Evolutionary conservation across 2,329 filamentous ascomycete species (phyloP).

Genomic region (Talaromyces verruculosus): DNA sequence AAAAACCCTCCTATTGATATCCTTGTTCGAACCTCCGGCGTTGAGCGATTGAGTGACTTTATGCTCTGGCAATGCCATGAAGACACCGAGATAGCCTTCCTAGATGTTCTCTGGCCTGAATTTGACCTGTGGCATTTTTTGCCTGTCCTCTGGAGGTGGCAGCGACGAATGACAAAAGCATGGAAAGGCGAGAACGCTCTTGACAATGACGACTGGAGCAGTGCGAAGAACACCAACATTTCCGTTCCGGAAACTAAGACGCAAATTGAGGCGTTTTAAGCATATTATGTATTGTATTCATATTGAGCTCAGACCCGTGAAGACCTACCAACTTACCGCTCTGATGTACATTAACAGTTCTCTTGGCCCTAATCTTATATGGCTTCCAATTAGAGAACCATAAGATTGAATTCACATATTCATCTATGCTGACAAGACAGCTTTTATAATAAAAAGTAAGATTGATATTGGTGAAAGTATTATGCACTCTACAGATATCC

Average conservation of each 20-base stretch:
- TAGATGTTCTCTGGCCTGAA: slow-evolving; percentile 91
- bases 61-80: slow-evolving; percentile 99
- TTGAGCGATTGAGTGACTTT: slow-evolving; percentile 90
- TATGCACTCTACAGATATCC: neutral
- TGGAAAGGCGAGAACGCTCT: slow-evolving; percentile 63
- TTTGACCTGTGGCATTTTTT: slow-evolving; percentile 93
- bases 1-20: slow-evolving; percentile 85
- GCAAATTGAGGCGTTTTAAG: slow-evolving; percentile 15
- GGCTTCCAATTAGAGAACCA: neutral
- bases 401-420: neutral
- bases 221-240: slow-evolving; percentile 26
- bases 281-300: neutral
- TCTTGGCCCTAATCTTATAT: neutral
- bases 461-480: neutral
- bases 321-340: neutral
- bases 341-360: neutral
- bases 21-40: slow-evolving; percentile 87
- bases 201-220: slow-evolving; percentile 34
- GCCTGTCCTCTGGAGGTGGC: slow-evolving; percentile 90
- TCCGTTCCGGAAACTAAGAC: neutral
- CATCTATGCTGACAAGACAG: neutral
- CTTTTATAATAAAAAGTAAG: neutral
- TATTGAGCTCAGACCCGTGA: neutral
- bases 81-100: slow-evolving; percentile 86
- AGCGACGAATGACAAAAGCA: slow-evolving; percentile 63